Base-by-base conservation (phyloP, 2,329 filamentous ascomycete species). In the Chaetothyriales sp. region DNA sequence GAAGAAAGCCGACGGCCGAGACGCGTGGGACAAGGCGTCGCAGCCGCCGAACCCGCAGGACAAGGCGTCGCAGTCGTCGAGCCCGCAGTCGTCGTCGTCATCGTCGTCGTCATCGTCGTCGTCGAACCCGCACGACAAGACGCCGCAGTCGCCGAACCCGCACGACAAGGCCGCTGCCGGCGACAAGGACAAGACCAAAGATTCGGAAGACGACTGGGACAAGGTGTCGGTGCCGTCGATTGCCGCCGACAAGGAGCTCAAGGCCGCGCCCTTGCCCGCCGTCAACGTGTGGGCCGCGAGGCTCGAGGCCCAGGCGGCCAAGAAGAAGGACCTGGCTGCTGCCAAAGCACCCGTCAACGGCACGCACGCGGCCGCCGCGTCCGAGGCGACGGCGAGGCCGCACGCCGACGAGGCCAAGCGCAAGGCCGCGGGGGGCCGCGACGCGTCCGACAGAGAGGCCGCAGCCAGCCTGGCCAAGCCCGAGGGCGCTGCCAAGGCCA, bases 201-300 rank as follows among this genome's bases (percentile, higher is more conserved):
- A 75, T 47, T 68, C 73, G 50, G 70, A 72, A 25, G 72, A 77
- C 18, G 73, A 76, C 45, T 80, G 82, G 58, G 78, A 82, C 60
- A 78, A 78, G 59, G 76, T 77, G 54, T 71, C 78, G 55, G 72
- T 73, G 13, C 71, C 77, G 60, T 61, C 59, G 10, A 47, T 56
- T 48, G 46, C 54, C 29, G 53, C 53, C 2, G 70, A 80, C 45
- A 68, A 72, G 55, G 77, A 83, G 61, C 73, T 95, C 44, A 83
- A 84, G 46, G 87, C 92, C 55, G 90, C 90, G 18, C 85, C 88
- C 28, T 75, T 86, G 44, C 92, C 92, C 0, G 68, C 80, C 1
- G 85, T 95, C 53, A 98, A 98, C 66, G 73, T 89, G 56, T 98
- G 92, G 90, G 78, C 82, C 56, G 81, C 89, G 68, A 80, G 89